Base-by-base conservation (phyloP, 306 rosid species). In the Canavalia ensiformis region DNA sequence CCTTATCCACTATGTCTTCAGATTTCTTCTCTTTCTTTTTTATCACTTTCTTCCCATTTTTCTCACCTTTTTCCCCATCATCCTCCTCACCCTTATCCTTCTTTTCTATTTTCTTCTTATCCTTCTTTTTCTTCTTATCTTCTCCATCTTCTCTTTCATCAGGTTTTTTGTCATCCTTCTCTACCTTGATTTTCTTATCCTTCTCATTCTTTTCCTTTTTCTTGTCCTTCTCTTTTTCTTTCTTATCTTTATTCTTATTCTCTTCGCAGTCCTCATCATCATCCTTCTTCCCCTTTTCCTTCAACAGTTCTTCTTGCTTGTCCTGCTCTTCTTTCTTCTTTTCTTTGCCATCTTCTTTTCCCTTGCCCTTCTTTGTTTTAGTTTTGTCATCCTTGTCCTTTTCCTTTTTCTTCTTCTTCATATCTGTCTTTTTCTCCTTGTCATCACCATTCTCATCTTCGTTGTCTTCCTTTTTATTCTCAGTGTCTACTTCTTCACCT, bases 21-120 rank as follows among this genome's bases (percentile, higher is more conserved):
- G 73, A 37, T 28, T 51, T 65, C 72, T 42, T 34, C 45, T 55
- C 60, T 55, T 85, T 66, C 72, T 65, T 58, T 49, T 49, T 67
- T 3, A 29, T 39, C 18, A 8, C 4, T 51, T 81, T 45, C 35
- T 50, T 52, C 54, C 28, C 31, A 7, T 66, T 67, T 51, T 77
- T 35, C 37, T 75, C 68, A 28, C n/a, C 39, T 50, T 44, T 51
- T 2, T 13, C 1, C 4, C 41, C 57, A 3, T 28, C 0, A 8
- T 42, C 39, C 6, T 39, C 68, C 1, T 71, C 11, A 0, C 30
- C 64, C 9, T 59, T 64, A 25, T 80, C 73, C 63, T 76, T 75
- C 28, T 56, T 51, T 34, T 81, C 78, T 18, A 18, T 64, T 31
- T 80, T 76, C 63, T 76, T 75, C 28, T 56, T 51, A 42, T 81